Conservation (phyloP, 345 rosid species). For the Populus nigra region DNA sequence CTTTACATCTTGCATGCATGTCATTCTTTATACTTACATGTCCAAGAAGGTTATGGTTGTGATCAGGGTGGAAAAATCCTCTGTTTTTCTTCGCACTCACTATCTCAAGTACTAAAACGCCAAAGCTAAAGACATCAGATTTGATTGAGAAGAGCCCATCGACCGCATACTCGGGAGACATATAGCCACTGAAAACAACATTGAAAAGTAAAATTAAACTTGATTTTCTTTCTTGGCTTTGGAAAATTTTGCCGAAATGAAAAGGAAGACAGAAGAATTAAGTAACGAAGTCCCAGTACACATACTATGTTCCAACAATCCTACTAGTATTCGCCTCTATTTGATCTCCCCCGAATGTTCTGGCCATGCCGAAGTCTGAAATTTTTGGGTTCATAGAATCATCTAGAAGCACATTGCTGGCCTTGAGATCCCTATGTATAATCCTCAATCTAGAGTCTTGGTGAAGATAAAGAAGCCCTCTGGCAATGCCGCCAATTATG, state of each 20-base stretch:
- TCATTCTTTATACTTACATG: conserved; percentile 10
- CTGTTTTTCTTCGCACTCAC: conserved; percentile 15
- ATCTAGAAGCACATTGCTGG: conserved; percentile 16
- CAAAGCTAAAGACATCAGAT: conserved; percentile 19
- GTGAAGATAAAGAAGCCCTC: conserved; percentile 33
- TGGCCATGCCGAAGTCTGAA: conserved; percentile 21
- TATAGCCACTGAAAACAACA: conserved; percentile 11
- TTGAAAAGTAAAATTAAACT: background rate
- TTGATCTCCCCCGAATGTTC: conserved; percentile 16
- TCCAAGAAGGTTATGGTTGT: conserved; percentile 16
- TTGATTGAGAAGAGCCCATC: conserved; percentile 18
- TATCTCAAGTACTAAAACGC: conserved; percentile 17
- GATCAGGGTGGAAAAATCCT: conserved; percentile 13
- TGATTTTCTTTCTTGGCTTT: background rate
- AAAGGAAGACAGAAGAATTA: background rate
- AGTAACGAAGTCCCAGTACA: background rate
- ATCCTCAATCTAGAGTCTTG: conserved; percentile 28
- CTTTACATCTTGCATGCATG: background rate
- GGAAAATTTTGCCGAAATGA: background rate
- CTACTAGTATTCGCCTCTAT: conserved; percentile 8
- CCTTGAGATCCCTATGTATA: conserved; percentile 24
- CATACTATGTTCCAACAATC: conserved; percentile 19
- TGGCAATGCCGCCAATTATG: conserved; percentile 18
- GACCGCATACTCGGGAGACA: conserved; percentile 16
- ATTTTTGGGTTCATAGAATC: conserved; percentile 16